A percentile compares a stretch with the other conserved stretches of the same genome.
Evolutionary conservation across 2,329 filamentous ascomycete genomes (phyloP).

Genomic region (Xylaria sp.): DNA sequence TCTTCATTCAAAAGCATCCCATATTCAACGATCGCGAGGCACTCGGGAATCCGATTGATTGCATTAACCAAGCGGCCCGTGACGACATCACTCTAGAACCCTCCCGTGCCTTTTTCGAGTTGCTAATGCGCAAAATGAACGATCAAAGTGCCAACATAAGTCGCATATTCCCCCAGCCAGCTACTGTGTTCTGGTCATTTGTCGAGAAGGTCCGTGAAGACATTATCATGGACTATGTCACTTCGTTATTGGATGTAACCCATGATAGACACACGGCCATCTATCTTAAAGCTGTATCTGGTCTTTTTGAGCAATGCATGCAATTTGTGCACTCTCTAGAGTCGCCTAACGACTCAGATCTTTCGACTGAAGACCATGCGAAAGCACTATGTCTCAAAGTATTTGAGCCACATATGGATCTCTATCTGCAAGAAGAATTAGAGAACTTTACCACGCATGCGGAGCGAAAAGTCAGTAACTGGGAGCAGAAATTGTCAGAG

Average conservation of each 20-base stretch:
- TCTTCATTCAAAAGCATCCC: constrained; percentile 90
- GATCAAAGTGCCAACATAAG: constrained; percentile 85
- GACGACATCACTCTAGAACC: constrained; percentile 82
- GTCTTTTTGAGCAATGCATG: constrained; percentile 86
- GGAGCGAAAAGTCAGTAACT: constrained; percentile 79
- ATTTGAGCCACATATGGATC: constrained; percentile 92
- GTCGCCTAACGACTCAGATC: constrained; percentile 70
- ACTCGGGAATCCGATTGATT: constrained; percentile 81
- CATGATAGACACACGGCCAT: constrained; percentile 78
- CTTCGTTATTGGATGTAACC: constrained; percentile 85
- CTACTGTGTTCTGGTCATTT: constrained; percentile 79
- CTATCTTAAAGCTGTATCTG: constrained; percentile 87
- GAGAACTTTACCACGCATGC: constrained; percentile 83
- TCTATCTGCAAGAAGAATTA: constrained; percentile 92
- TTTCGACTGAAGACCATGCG: constrained; percentile 71
- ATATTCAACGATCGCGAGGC: constrained; percentile 79
- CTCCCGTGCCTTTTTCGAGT: constrained; percentile 83
- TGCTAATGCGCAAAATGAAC: constrained; percentile 78
- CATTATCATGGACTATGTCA: constrained; percentile 86
- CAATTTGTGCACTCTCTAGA: constrained; percentile 79
- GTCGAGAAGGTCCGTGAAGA: constrained; percentile 86
- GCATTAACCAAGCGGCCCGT: constrained; percentile 73
- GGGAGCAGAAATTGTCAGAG: constrained; percentile 92
- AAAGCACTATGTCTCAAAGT: constrained; percentile 75
- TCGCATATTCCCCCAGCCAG: constrained; percentile 79